These are phyloP conservation scores for Coemansia sp. DNA, from an alignment of 192 early-diverging fungal genomes.

Conservation along the genomic window DNA sequence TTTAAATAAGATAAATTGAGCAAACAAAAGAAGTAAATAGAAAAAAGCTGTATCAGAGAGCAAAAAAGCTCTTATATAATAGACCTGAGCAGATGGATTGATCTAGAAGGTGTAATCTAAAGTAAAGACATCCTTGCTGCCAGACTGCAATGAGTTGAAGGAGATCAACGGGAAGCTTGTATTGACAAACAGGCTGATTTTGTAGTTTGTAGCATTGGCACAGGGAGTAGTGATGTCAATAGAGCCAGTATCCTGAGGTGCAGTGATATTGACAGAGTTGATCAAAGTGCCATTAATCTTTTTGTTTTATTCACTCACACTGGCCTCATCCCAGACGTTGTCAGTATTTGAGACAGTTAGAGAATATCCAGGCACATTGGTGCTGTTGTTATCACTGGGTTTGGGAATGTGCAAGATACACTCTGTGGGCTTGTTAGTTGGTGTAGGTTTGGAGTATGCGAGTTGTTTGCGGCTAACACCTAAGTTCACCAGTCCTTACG, in stretches of 20 bases:
- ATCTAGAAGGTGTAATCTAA: slow-evolving; percentile 12
- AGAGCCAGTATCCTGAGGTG: not conserved
- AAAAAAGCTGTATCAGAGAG: too few species aligned
- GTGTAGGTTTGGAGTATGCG: not conserved
- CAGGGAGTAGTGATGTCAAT: slow-evolving; percentile 37
- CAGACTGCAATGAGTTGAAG: slow-evolving; percentile 48
- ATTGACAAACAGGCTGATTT: slow-evolving; percentile 46
- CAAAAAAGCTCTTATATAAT: too few species aligned
- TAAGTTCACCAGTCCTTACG: too few species aligned
- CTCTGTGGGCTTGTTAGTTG: slow-evolving; percentile 12
- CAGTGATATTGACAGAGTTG: slow-evolving; percentile 15
- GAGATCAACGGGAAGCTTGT: slow-evolving; percentile 17
- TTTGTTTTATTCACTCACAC: slow-evolving; percentile 36
- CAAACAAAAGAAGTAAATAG: too few species aligned
- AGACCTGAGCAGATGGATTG: too few species aligned
- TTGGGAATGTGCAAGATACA: slow-evolving; percentile 30
- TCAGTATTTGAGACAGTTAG: slow-evolving; percentile 37
- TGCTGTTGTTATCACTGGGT: slow-evolving; percentile 13
- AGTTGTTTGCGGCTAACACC: too few species aligned
- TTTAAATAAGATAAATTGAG: too few species aligned
- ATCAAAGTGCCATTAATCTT: slow-evolving; percentile 16
- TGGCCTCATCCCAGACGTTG: slow-evolving; percentile 42
- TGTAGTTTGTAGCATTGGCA: slow-evolving; percentile 14
- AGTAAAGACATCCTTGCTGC: slow-evolving; percentile 28
- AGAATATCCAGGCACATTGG: slow-evolving; percentile 1